Percentiles rank a stretch among this genome's conserved stretches.
phyloP scores from a whole-genome alignment of 139 green algal species.

The Limnomonas spitsbergensis region DNA sequence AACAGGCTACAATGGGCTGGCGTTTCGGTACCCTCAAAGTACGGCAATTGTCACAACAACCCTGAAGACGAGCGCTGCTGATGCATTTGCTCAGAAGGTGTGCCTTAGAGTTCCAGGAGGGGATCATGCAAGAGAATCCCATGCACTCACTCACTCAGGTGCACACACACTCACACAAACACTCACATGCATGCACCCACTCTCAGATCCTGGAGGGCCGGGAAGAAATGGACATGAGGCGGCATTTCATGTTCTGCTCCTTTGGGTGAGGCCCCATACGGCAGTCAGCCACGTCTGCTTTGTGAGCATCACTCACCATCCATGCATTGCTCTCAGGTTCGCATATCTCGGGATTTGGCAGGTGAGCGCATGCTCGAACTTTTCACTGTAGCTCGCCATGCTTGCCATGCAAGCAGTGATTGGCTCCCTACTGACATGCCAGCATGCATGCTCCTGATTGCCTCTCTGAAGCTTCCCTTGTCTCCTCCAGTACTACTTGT shows the following conservation, averaged over 20 bases:
- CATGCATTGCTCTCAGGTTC: constrained; percentile 25
- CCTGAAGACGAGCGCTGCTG: constrained; percentile 80
- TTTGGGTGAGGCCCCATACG: constrained; percentile 58
- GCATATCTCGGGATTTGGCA: constrained; percentile 57
- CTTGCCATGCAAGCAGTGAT: no score
- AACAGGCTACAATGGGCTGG: constrained; percentile 56
- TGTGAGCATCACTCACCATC: background rate
- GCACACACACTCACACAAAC: no score
- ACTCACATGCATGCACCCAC: no score
- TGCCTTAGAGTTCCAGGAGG: constrained; percentile 16
- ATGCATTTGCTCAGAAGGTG: constrained; percentile 91
- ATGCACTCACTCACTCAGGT: no score
- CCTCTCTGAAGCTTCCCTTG: no score
- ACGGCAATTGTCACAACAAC: constrained; percentile 79
- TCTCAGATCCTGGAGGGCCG: constrained; percentile 78
- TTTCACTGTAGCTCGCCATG: constrained; percentile 4
- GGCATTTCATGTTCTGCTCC: constrained; percentile 68
- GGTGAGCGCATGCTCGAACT: background rate
- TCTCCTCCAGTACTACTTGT: constrained; percentile 90
- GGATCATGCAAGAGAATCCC: background rate
- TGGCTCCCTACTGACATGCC: no score
- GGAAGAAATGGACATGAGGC: constrained; percentile 73
- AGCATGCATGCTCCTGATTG: no score
- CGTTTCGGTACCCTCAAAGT: constrained; percentile 53
- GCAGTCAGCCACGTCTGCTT: background rate